A percentile compares a stretch with the other conserved stretches of the same genome.
Evolutionary conservation across 2,329 filamentous ascomycete genomes (phyloP).

Genomic region (Xylariaceae sp.): DNA sequence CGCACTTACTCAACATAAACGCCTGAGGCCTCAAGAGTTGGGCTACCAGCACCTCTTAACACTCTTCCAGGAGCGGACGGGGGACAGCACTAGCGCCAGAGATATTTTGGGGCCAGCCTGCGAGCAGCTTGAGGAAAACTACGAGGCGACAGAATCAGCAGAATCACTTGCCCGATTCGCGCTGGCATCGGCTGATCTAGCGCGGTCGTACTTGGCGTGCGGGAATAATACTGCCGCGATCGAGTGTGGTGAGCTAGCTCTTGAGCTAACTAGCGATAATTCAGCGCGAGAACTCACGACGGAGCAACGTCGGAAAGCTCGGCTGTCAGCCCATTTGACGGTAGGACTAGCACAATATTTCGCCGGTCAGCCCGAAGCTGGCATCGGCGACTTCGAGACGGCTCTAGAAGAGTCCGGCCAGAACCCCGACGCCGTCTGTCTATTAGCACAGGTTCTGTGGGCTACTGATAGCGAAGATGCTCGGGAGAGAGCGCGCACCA

Average conservation of each 20-base stretch:
- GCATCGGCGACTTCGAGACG: constrained; percentile 72
- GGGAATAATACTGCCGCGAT: constrained; percentile 61
- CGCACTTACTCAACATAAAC: constrained; percentile 73
- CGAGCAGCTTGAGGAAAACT: constrained; percentile 67
- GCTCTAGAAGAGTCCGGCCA: constrained; percentile 71
- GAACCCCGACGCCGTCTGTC: constrained; percentile 77
- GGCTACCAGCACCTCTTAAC: constrained; percentile 71
- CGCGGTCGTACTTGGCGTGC: constrained; percentile 71
- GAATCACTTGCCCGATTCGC: constrained; percentile 70
- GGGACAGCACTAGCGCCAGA: constrained; percentile 60
- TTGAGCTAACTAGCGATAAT: constrained; percentile 71
- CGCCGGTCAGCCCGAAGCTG: constrained; percentile 56
- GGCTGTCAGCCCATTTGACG: constrained; percentile 80
- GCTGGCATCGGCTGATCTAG: constrained; percentile 78
- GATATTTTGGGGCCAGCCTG: constrained; percentile 61
- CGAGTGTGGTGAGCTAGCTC: constrained; percentile 72
- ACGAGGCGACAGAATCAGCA: constrained; percentile 74
- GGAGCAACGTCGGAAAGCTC: constrained; percentile 61
- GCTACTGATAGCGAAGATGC: constrained; percentile 73
- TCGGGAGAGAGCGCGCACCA: constrained; percentile 67
- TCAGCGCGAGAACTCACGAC: constrained; percentile 59
- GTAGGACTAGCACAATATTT: constrained; percentile 80
- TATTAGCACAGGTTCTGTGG: constrained; percentile 90
- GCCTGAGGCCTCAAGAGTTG: constrained; percentile 64
- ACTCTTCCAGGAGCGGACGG: constrained; percentile 74